Evolutionary conservation across 495 filamentous ascomycete species (phyloP).

Genomic region (Xylaria cubensis): DNA sequence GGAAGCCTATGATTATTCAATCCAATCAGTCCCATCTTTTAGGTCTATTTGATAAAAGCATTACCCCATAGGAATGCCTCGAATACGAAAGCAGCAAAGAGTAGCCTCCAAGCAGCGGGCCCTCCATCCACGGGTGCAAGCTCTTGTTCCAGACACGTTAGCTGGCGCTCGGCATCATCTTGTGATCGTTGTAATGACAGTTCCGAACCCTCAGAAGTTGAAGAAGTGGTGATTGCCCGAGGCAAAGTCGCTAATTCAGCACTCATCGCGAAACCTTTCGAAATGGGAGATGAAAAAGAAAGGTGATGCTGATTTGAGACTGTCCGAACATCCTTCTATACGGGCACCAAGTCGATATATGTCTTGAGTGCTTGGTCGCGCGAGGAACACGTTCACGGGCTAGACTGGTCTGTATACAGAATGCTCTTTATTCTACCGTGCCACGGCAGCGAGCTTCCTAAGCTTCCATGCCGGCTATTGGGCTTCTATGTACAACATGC

Average conservation of each 20-base stretch:
- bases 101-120: constrained; percentile 30
- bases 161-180: constrained; percentile 1
- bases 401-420: neutral
- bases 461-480: neutral
- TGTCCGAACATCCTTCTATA: neutral
- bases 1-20: constrained; percentile 37
- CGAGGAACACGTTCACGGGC: neutral
- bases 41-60: no score
- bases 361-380: neutral
- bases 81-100: constrained; percentile 38
- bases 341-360: neutral
- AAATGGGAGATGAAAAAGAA: neutral
- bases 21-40: neutral
- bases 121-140: constrained; percentile 22
- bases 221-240: neutral
- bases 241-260: neutral
- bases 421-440: neutral
- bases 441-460: neutral
- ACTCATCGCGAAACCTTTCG: neutral
- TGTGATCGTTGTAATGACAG: neutral
- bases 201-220: neutral
- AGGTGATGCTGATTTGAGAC: neutral
- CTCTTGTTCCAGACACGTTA: constrained; percentile 4
- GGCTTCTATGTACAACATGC: neutral
- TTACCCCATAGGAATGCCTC: constrained; percentile 42